A percentile compares a stretch with the other conserved stretches of the same genome.
Conservation (phyloP, 495 filamentous ascomycete genomes). For the Penicillium longicatenatum region DNA sequence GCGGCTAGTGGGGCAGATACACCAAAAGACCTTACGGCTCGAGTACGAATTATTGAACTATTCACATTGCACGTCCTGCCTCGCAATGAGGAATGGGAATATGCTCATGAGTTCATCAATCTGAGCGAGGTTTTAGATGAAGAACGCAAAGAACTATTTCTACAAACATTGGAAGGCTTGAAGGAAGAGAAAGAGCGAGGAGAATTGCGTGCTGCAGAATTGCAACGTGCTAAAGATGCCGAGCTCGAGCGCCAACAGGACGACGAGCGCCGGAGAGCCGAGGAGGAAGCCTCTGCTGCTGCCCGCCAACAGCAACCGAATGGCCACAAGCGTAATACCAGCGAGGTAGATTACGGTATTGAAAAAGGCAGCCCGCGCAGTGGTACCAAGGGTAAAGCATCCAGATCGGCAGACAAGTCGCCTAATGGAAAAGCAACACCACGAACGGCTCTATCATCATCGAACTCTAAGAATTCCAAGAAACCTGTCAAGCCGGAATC, state of each 20-base stretch:
- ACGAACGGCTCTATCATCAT: slow-evolving; percentile 36
- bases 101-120: slow-evolving; percentile 85
- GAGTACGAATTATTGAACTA: slow-evolving; percentile 88
- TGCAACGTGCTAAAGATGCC: slow-evolving; percentile 63
- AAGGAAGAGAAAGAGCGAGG: slow-evolving; percentile 72
- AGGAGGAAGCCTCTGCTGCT: slow-evolving; percentile 51
- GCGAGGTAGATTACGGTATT: slow-evolving; percentile 58
- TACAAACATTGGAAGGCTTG: slow-evolving; percentile 64
- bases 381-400: slow-evolving; percentile 34
- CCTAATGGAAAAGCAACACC: slow-evolving; percentile 31
- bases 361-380: slow-evolving; percentile 46
- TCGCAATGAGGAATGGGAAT: slow-evolving; percentile 91
- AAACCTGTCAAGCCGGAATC: slow-evolving; percentile 41
- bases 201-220: slow-evolving; percentile 65
- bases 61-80: slow-evolving; percentile 92
- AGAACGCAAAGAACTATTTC: slow-evolving; percentile 82
- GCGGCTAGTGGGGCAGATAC: slow-evolving; percentile 66
- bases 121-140: slow-evolving; percentile 86
- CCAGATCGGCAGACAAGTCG: slow-evolving; percentile 32
- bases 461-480: slow-evolving; percentile 41
- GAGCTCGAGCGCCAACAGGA: slow-evolving; percentile 57
- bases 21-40: slow-evolving; percentile 71
- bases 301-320: slow-evolving; percentile 44
- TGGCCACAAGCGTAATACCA: slow-evolving; percentile 50
- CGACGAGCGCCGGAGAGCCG: slow-evolving; percentile 60